Evolutionary conservation across 805 yeast genomes (phyloP).

Genomic region (Starmera quercuum): DNA sequence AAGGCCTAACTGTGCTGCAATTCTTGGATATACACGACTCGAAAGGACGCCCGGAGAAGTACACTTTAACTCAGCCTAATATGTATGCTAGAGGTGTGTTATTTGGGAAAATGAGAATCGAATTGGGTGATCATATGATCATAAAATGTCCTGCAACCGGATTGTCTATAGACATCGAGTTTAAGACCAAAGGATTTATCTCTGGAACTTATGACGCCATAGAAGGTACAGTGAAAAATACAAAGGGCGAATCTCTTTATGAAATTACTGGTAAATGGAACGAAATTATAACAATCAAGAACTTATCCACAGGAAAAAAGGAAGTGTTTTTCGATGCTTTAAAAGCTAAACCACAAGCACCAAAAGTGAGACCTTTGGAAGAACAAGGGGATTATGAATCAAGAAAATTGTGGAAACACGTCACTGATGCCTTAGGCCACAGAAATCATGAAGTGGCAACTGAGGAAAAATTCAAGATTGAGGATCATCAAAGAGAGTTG

Average conservation of each 20-base stretch:
- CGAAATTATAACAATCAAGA: slow-evolving; percentile 66
- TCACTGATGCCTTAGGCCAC: slow-evolving; percentile 69
- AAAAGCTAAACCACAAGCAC: slow-evolving; percentile 45
- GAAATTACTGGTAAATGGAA: slow-evolving; percentile 91
- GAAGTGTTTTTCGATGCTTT: slow-evolving; percentile 52
- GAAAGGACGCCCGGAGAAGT: slow-evolving; percentile 52
- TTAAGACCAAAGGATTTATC: slow-evolving; percentile 91
- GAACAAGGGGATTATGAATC: slow-evolving; percentile 84
- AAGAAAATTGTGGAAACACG: slow-evolving; percentile 74
- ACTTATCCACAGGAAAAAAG: slow-evolving; percentile 40
- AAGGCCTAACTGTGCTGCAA: slow-evolving; percentile 70
- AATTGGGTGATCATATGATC: slow-evolving; percentile 87
- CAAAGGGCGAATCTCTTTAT: slow-evolving; percentile 47
- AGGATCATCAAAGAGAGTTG: slow-evolving; percentile 70
- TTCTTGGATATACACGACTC: slow-evolving; percentile 50
- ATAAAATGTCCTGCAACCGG: slow-evolving; percentile 55
- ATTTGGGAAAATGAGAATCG: slow-evolving; percentile 84
- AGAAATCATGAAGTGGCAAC: slow-evolving; percentile 84
- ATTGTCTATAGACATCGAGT: slow-evolving; percentile 75
- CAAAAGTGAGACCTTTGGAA: slow-evolving; percentile 66
- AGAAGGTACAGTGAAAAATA: slow-evolving; percentile 59
- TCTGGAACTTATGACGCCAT: slow-evolving; percentile 89
- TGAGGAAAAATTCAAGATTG: slow-evolving; percentile 79
- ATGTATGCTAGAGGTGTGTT: slow-evolving; percentile 90
- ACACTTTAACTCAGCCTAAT: slow-evolving; percentile 89